These are phyloP conservation scores for Exobasidium cylindrosporum DNA, from an alignment of 1,284 basidiomycete species.

Conservation along the genomic window DNA sequence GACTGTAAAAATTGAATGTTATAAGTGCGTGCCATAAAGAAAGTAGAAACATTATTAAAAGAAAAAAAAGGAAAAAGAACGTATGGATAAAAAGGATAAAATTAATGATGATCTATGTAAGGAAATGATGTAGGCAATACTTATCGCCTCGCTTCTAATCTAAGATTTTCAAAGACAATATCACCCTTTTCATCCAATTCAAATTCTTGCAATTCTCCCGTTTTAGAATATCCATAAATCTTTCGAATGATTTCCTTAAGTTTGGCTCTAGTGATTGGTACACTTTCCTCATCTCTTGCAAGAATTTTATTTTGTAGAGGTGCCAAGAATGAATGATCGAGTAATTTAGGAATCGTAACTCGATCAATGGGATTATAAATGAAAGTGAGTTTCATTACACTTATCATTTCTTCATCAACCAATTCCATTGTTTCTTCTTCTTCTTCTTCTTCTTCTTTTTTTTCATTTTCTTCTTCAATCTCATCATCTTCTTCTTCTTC, in stretches of 20 bases:
- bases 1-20: background rate
- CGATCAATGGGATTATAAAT: constrained; percentile 71
- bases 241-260: constrained; percentile 30
- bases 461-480: no score
- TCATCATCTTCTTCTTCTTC: background rate
- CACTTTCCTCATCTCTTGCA: constrained; percentile 17
- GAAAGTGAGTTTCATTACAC: constrained; percentile 72
- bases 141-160: no score
- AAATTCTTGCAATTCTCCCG: constrained; percentile 11
- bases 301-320: background rate
- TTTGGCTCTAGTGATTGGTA: constrained; percentile 30
- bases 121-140: no score
- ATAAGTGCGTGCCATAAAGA: background rate
- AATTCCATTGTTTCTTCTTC: constrained; percentile 22
- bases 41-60: background rate
- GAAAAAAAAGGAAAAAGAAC: background rate
- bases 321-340: constrained; percentile 57
- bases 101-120: no score
- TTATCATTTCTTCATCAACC: constrained; percentile 70
- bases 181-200: constrained; percentile 13
- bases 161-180: constrained; percentile 10
- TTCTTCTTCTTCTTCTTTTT: constrained; percentile 2
- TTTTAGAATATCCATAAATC: constrained; percentile 2
- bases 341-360: constrained; percentile 70
- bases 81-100: background rate